phyloP scores from a whole-genome alignment of 495 filamentous ascomycete genomes.

The Staphylotrichum longicolle region DNA sequence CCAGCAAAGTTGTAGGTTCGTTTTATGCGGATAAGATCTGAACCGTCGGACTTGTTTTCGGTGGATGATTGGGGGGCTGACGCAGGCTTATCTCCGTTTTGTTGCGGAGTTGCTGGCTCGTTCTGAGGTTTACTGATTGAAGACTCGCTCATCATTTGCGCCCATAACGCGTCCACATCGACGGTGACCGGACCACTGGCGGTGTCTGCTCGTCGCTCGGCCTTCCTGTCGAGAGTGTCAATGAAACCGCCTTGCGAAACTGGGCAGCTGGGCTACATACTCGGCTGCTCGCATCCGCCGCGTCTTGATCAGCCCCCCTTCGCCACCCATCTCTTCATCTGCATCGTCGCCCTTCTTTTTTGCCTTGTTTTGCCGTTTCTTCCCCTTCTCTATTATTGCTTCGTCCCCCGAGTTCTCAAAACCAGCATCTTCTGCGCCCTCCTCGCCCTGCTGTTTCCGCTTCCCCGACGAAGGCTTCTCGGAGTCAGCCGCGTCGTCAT shows the following conservation, averaged over 20 bases:
- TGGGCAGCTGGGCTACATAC: slow-evolving; percentile 32
- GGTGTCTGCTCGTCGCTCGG: slow-evolving; percentile 61
- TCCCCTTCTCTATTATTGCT: slow-evolving; percentile 61
- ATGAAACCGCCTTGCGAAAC: no score
- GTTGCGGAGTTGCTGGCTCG: slow-evolving; percentile 12
- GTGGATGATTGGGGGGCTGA: slow-evolving; percentile 25
- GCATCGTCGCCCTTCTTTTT: slow-evolving; percentile 46
- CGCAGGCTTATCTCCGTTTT: slow-evolving; percentile 21
- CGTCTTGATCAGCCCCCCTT: slow-evolving; percentile 82
- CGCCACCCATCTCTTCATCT: slow-evolving; percentile 60
- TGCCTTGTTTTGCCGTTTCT: slow-evolving; percentile 55
- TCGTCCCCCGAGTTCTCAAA: slow-evolving; percentile 76
- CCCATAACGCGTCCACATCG: slow-evolving; percentile 90
- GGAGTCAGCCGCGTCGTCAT: slow-evolving; percentile 29
- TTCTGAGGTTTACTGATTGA: background rate
- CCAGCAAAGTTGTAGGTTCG: slow-evolving; percentile 91
- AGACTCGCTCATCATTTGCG: slow-evolving; percentile 61
- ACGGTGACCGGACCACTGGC: slow-evolving; percentile 69
- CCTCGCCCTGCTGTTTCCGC: slow-evolving; percentile 41
- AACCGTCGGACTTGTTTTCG: slow-evolving; percentile 7
- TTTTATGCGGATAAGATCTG: slow-evolving; percentile 72
- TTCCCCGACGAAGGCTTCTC: slow-evolving; percentile 28
- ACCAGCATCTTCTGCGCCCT: slow-evolving; percentile 45
- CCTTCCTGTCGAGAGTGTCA: slow-evolving; percentile 50
- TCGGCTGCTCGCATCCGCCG: slow-evolving; percentile 63